Evolutionary conservation across 1,284 basidiomycete genomes (phyloP), one percentile per base, ranked within the genome.

Genomic region (Naganishia liquefaciens): DNA sequence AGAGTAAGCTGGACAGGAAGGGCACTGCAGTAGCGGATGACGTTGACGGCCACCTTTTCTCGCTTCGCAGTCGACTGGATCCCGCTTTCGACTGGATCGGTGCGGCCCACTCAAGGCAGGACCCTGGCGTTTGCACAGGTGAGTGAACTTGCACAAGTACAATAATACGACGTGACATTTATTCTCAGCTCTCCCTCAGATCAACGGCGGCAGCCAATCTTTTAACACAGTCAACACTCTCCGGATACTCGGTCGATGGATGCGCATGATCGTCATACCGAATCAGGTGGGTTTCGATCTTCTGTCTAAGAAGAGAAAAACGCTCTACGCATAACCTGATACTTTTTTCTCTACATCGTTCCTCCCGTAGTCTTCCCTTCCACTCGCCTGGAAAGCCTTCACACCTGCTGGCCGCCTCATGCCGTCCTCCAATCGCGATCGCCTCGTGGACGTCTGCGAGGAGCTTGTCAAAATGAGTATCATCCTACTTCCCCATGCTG

Each of bases 21-120:
- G n/a, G n/a, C n/a, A n/a, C n/a, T n/a, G n/a, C n/a, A n/a, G n/a
- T n/a, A n/a, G n/a, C n/a, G n/a, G n/a, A n/a, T n/a, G n/a, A n/a
- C n/a, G n/a, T n/a, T n/a, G n/a, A n/a, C n/a, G n/a, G n/a, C n/a
- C n/a, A n/a, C n/a, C n/a, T n/a, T n/a, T n/a, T n/a, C n/a, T n/a
- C n/a, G n/a, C n/a, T n/a, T n/a, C n/a, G n/a, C n/a, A n/a, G 75
- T 78, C 57, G 76, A 78, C 53, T 77, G 76, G 74, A 79, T 80
- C 46, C 78, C 78, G 1, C 68, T 80, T 4, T 69, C 68, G 0
- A 72, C 72, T 1, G 77, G 77, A 0, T 74, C 71, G 5, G 77
- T 79, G 0, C 68, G 78, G n/a, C 78, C 78, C 0, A 79, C 77
- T 2, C 78, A 80, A 65, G 76, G 76, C 0, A 66, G 73, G 19